A percentile compares a stretch with the other conserved stretches of the same genome.
phyloP scores from a whole-genome alignment of 441 rosid species.

The Viola pubescens region DNA sequence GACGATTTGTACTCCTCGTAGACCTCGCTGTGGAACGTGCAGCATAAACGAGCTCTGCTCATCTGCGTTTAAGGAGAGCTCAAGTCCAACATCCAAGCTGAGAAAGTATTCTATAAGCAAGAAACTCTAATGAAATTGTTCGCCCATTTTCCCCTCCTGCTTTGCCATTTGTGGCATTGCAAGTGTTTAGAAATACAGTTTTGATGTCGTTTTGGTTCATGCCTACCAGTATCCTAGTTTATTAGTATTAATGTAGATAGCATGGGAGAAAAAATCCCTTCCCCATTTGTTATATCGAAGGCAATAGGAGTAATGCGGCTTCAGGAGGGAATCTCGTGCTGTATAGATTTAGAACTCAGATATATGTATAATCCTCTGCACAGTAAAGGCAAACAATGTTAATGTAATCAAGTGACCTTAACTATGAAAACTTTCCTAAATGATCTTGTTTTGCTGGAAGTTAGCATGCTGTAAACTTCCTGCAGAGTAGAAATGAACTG shows the following conservation, averaged over 20 bases:
- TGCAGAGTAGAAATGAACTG: too few relatives aligned
- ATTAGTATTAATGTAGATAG: background rate
- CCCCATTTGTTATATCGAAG: background rate
- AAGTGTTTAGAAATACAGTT: background rate
- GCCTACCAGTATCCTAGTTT: background rate
- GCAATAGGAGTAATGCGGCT: background rate
- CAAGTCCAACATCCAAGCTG: conserved; percentile 40
- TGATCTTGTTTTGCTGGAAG: too few relatives aligned
- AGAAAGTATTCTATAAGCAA: conserved; percentile 32
- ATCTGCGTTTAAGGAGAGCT: conserved; percentile 73
- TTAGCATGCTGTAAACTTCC: too few relatives aligned
- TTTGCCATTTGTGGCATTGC: background rate
- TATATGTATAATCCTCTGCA: too few relatives aligned
- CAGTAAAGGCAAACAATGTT: too few relatives aligned
- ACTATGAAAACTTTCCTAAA: too few relatives aligned
- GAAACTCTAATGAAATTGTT: conserved; percentile 21
- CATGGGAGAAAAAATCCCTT: background rate
- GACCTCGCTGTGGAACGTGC: conserved; percentile 72
- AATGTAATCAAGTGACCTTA: too few relatives aligned
- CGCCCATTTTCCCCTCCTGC: too few relatives aligned
- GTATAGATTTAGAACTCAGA: background rate
- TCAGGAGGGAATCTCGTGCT: conserved; percentile 1
- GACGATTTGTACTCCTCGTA: conserved; percentile 75
- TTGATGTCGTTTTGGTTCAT: background rate
- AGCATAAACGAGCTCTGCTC: conserved; percentile 60